Base-by-base conservation (phyloP, 2,329 filamentous ascomycete genomes). In the Beauveria sp. region DNA sequence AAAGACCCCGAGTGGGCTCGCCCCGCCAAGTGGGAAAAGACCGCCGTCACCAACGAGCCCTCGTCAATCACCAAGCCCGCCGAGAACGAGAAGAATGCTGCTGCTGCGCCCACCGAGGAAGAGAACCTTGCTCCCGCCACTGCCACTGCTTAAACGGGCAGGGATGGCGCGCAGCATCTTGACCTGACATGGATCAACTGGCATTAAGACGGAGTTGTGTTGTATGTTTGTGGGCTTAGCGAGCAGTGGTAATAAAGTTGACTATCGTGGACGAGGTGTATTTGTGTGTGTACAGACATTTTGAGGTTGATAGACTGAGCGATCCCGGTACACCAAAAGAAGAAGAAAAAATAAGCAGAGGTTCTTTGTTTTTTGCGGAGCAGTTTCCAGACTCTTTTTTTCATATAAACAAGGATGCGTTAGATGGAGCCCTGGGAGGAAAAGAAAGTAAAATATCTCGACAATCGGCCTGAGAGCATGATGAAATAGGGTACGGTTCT, bases 1-100 rank as follows among this genome's bases (percentile, higher is more conserved):
- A 82, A 83, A 67, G 90, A 93, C 64, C 69, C 82, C 30, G 73
- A 89, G 75, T 93, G 82, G 80, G 78, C 83, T 59, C 85, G 79
- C 70, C 81, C 88, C 57, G 77, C 85, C 65, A 86, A 87, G 79
- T 87, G 86, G 80, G 80, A 82, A 72, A 79, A 80, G 75, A 77
- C 79, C 64, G 67, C 70, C 47, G 74, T 78, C 45, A 70, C 76
- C 70, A 78, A 76, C 68, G 72, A 73, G 68, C 73, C 74, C 60
- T 74, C 73, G 28, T 70, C 74, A 63, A 73, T 72, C 9, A 72
- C 73, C 66, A 70, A 68, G 42, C 70, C 72, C 30, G 66, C 63
- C 6, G 67, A 64, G 24, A 58, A 58, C 38, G 67, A 66, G 58
- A 68, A 70, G 52, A 38, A 16, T 16, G 69, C 72, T 61, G 69